Evolutionary conservation across 768 basidiomycete species (phyloP).

Genomic region (Naematelia encephala): DNA sequence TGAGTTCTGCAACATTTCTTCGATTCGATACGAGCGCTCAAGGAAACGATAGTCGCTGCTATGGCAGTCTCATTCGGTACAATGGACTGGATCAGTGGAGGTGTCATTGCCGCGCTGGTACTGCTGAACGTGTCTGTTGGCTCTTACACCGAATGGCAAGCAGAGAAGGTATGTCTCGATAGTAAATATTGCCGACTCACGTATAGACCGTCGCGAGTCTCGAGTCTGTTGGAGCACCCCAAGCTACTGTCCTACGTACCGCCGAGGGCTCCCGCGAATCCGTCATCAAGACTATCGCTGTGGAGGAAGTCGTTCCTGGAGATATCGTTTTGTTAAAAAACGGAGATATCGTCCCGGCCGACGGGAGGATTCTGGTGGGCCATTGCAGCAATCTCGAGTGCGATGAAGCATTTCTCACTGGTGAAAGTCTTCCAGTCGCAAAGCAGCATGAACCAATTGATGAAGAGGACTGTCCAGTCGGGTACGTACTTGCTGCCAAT

Average conservation of each 20-base stretch:
- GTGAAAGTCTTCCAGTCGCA: slow-evolving; percentile 58
- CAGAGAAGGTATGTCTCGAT: slow-evolving; percentile 51
- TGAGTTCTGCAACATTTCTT: slow-evolving; percentile 13
- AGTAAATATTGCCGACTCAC: slow-evolving; percentile 6
- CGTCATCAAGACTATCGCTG: slow-evolving; percentile 30
- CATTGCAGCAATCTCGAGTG: slow-evolving; percentile 55
- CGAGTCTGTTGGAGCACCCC: slow-evolving; percentile 51
- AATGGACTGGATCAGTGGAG: slow-evolving; percentile 59
- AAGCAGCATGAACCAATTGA: slow-evolving; percentile 51
- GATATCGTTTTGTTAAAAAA: slow-evolving; percentile 54
- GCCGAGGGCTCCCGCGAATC: slow-evolving; percentile 8
- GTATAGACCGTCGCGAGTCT: slow-evolving; percentile 52
- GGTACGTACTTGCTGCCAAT: slow-evolving; percentile 18
- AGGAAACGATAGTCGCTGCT: slow-evolving; percentile 37
- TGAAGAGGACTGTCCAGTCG: slow-evolving; percentile 44
- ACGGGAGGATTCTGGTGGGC: slow-evolving; percentile 54
- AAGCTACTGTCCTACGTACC: slow-evolving; percentile 48
- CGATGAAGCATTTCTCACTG: slow-evolving; percentile 59
- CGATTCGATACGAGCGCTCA: not conserved
- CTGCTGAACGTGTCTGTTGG: slow-evolving; percentile 50
- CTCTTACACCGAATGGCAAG: slow-evolving; percentile 50
- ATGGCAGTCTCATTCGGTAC: slow-evolving; percentile 61
- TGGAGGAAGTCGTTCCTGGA: slow-evolving; percentile 52
- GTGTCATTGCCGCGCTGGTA: slow-evolving; percentile 51
- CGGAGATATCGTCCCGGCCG: slow-evolving; percentile 54